Evolutionary conservation across 2,329 filamentous ascomycete species (phyloP), one percentile per base, ranked within the genome.

Genomic region (Dactylonectria macrodidyma): DNA sequence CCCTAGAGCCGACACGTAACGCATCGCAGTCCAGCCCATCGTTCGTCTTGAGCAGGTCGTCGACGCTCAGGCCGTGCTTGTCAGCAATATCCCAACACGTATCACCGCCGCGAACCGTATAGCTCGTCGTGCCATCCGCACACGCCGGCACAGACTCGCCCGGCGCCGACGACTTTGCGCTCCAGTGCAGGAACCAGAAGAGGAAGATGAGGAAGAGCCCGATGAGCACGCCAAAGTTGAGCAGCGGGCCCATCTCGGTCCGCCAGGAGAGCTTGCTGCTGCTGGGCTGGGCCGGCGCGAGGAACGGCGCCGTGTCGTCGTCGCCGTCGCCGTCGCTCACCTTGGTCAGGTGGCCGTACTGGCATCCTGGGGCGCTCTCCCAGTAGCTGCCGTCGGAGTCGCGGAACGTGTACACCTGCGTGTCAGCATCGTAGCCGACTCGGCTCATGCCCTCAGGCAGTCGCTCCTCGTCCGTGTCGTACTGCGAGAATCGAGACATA

Each of bases 171-270:
- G 71, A 50, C 12, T 74, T 73, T 0, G 80, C 73, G 2, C 76
- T 77, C 62, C 77, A 74, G 64, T 80, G 77, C 19, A 88, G 78
- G 75, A 84, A 84, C 84, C 84, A 88, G 66, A 86, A 83, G 50
- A 90, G 72, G 19, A 84, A 75, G 38, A 89, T 73, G 55, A 90
- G 77, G 66, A 84, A 86, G 16, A 89, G 72, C 4, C 87, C 80
- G 60, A 88, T 81, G 41, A 90, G 76, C 67, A 89, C 77, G 61
- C 86, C 87, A 78, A 89, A 90, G 74, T 89, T 89, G 73, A 90
- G 81, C 70, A 90, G 79, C n/a, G 86, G 86, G 80, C 82, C 84
- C 79, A 87, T 80, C 66, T 87, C 84, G 38, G 83, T 82, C 34
- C 88, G 82, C 84, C 87, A 86, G 6, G 87, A 85, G 36, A 79